A percentile compares a stretch with the other conserved stretches of the same genome.
phyloP scores from a whole-genome alignment of 495 filamentous ascomycete species.

The Aspergillus diversus region DNA sequence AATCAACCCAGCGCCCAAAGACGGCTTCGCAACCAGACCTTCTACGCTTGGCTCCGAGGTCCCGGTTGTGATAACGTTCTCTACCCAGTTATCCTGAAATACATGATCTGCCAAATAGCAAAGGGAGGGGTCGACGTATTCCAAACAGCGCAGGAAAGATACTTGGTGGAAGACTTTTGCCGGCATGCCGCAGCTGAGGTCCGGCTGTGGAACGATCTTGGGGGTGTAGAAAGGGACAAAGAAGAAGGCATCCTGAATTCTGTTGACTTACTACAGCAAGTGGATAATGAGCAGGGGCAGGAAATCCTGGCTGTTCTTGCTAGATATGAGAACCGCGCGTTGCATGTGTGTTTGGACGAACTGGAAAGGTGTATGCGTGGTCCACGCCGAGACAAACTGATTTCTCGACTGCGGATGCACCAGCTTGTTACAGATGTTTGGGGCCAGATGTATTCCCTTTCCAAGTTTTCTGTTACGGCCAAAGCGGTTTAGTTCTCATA shows the following conservation, averaged over 20 bases:
- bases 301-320: neutral
- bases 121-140: neutral
- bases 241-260: neutral
- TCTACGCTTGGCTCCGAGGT: slow-evolving; percentile 4
- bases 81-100: neutral
- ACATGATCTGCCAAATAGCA: neutral
- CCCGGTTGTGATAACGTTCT: neutral
- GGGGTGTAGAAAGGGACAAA: neutral
- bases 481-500: too few relatives aligned
- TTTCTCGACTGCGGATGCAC: neutral
- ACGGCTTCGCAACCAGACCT: neutral
- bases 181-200: neutral
- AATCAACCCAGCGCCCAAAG: neutral
- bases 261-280: neutral
- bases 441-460: neutral
- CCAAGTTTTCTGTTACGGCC: neutral
- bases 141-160: neutral
- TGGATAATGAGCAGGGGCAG: neutral
- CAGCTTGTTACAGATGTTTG: slow-evolving; percentile 3
- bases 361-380: neutral
- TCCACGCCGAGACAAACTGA: neutral
- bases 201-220: neutral
- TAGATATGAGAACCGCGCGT: neutral
- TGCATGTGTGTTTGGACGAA: neutral
- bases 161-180: neutral